Evolutionary conservation across 345 rosid genomes (phyloP).

Genomic region (Eutrema yunnanense): DNA sequence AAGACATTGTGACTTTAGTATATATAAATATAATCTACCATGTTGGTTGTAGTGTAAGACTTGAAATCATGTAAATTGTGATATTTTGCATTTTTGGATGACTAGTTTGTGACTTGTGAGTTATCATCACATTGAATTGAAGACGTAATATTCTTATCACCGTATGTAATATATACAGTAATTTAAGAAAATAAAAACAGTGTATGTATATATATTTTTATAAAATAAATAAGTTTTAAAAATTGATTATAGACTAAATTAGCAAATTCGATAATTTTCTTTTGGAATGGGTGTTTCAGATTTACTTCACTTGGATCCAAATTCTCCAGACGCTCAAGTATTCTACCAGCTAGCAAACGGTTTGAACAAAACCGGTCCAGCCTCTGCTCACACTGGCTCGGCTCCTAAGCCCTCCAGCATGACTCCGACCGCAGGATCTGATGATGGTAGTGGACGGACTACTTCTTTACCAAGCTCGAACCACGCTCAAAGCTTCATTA

Average conservation of each 20-base stretch:
- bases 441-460: background rate
- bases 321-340: conserved; percentile 65
- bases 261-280: background rate
- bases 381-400: conserved; percentile 15
- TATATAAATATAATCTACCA: background rate
- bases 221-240: background rate
- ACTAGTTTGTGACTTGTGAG: background rate
- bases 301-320: conserved; percentile 56
- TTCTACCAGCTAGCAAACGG: conserved; percentile 43
- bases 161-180: too few species aligned
- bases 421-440: conserved; percentile 20
- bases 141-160: background rate
- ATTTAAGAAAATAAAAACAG: background rate
- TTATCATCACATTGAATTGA: background rate
- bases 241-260: background rate
- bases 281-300: conserved; percentile 26
- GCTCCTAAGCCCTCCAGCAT: conserved; percentile 11
- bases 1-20: background rate
- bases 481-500: conserved; percentile 9
- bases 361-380: conserved; percentile 18
- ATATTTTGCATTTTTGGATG: background rate
- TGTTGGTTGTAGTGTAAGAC: background rate
- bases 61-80: background rate
- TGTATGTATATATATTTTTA: background rate
- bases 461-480: conserved; percentile 9